Base-by-base conservation (phyloP, 164 flowering plant species). In the Vitis cinerea region DNA sequence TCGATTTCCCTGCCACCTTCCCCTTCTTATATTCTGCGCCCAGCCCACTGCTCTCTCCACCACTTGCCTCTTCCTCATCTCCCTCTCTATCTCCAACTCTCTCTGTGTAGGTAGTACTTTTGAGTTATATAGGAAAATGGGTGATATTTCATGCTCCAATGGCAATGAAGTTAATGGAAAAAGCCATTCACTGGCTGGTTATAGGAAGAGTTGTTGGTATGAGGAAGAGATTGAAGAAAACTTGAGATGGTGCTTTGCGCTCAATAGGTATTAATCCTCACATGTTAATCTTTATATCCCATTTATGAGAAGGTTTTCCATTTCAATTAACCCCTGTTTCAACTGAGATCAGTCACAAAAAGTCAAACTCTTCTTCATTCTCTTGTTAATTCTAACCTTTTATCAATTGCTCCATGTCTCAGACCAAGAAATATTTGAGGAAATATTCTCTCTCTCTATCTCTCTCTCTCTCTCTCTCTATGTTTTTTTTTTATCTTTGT, bases 131-230 rank as follows among this genome's bases (percentile, higher is more conserved):
- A 51, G 57, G 59, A 76, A 68, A 59, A 90, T 90, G 95, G 92
- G 85, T 63, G 92, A 86, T 50, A 68, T 88, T 74, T 73, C 89
- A 58, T 74, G 72, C 62, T 72, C 83, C 60, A 79, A 81, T 74
- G 78, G 78, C 4, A 81, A 79, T 72, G 83, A 78, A 61, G 77
- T 71, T 48, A 74, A 82, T 72, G 87, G 82, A 14, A 80, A 77
- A 66, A 69, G 71, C 11, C 76, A 71, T 63, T 51, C 75, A 27
- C 82, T 72, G 5, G 80, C 68, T 66, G 86, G 78, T 14, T 85
- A 83, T 51, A 87, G 98, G 73, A 93, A 85, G 84, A 86, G 94
- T 67, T 93, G 97, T 71, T 93, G 98, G 98, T 93, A 91, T 77
- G 98, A 93, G 74, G 97, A 93, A 79, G 97, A 90, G 78, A 91